A percentile compares a stretch with the other conserved stretches of the same genome.
These are phyloP conservation scores for Didymella arachidicola DNA, from an alignment of 2,329 filamentous ascomycete genomes.

Conservation along the genomic window DNA sequence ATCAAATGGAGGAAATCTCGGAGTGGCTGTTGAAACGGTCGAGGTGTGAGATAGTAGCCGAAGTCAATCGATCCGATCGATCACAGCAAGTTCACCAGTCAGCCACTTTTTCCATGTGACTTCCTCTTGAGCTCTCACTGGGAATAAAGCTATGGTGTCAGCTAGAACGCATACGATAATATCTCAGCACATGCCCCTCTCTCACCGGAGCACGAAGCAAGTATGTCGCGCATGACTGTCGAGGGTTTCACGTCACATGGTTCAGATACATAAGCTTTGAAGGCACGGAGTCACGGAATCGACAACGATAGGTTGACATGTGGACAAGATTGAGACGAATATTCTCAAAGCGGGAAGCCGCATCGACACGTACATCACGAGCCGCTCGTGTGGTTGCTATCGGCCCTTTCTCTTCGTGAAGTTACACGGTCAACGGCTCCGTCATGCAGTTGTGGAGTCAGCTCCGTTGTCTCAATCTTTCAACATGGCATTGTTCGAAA, in stretches of 20 bases:
- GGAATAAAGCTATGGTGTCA: background rate
- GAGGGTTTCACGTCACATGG: constrained; percentile 12
- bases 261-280: background rate
- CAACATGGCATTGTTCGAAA: constrained; percentile 6
- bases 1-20: constrained; percentile 8
- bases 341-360: constrained; percentile 6
- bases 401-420: constrained; percentile 7
- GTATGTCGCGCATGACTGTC: constrained; percentile 14
- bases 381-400: constrained; percentile 10
- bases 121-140: background rate
- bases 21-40: background rate
- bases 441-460: constrained; percentile 7
- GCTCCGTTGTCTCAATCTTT: constrained; percentile 1
- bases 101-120: background rate
- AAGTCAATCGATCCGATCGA: background rate
- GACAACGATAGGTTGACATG: background rate
- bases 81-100: constrained; percentile 3
- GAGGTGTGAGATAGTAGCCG: background rate
- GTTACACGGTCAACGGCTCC: constrained; percentile 17
- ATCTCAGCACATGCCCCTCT: constrained; percentile 4
- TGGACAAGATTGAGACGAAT: background rate
- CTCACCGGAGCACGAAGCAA: constrained; percentile 6
- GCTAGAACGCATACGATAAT: constrained; percentile 1
- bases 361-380: constrained; percentile 9
- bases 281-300: background rate